Evolutionary conservation across 441 rosid species (phyloP).

Genomic region (Capsella rubella): DNA sequence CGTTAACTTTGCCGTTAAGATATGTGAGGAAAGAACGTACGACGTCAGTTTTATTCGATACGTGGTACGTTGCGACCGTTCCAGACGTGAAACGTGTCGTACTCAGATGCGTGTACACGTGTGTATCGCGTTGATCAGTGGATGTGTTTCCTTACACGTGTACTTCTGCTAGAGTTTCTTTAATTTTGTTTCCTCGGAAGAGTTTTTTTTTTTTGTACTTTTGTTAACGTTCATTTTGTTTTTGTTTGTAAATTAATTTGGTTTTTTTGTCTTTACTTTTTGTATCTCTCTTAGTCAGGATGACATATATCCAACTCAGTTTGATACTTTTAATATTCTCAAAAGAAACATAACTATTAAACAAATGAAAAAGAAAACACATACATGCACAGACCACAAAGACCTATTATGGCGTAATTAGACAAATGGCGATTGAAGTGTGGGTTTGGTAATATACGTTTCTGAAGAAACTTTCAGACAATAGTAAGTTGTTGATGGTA

Average conservation of each 20-base stretch:
- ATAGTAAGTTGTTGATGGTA: not conserved
- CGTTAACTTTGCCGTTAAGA: constrained; percentile 41
- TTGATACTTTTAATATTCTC: not conserved
- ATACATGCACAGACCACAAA: no score
- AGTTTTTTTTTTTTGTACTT: not conserved
- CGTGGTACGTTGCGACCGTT: constrained; percentile 47
- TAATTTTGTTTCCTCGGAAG: not conserved
- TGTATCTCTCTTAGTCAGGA: constrained; percentile 9
- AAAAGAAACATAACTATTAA: not conserved
- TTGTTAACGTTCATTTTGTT: not conserved
- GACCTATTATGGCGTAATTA: not conserved
- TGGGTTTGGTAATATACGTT: not conserved
- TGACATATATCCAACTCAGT: constrained; percentile 14
- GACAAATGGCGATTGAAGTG: not conserved
- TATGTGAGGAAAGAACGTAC: constrained; percentile 29
- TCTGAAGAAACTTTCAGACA: not conserved
- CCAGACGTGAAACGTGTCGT: constrained; percentile 40
- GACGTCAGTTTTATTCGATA: constrained; percentile 34
- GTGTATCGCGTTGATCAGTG: constrained; percentile 13
- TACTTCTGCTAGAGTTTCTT: not conserved
- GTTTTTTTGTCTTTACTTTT: not conserved
- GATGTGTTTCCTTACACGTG: constrained; percentile 34
- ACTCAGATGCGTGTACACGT: not conserved
- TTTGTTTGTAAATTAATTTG: not conserved
- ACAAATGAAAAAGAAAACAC: not conserved